Evolutionary conservation across 805 yeast species (phyloP), one percentile per base, ranked within the genome.

Genomic region (Kuraishia borneana): DNA sequence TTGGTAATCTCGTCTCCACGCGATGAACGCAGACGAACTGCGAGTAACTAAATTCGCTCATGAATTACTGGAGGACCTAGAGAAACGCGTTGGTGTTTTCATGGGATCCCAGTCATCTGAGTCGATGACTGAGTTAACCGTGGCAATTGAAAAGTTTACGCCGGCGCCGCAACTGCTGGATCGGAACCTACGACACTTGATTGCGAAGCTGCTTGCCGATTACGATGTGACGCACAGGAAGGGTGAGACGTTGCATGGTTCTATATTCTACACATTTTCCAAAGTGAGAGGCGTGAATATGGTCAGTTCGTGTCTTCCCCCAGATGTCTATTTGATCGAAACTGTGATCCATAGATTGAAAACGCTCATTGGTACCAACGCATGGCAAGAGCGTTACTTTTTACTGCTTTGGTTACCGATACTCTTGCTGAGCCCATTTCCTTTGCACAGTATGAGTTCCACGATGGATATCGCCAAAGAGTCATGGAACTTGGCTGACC

Each of bases 391-490:
- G 21, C 48, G 56, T 23, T 76, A 60, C 37, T 53, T 77, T 8
- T 47, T 75, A 28, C 53, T 85, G 6, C 58, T 81, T 3, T 88
- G 95, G 95, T 61, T 84, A 7, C 67, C 79, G 0, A 72, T 78
- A 7, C 56, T 87, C 17, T 67, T 76, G 0, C 56, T 82, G n/a
- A 72, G 77, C 0, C 96, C 97, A 0, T 87, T 88, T 47, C 65
- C 71, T 2, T 56, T 88, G 18, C 54, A 51, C 1, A 41, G 54
- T 0, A 52, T 78, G 12, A 32, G 36, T 8, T 17, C 26, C 6
- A 54, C 53, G 2, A 40, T 49, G 0, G 36, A 53, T 0, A 50
- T 69, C 5, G 45, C 68, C 4, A 41, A 45, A 1, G 35, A 49
- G 2, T 44, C 78, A 2, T 65, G 60, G 30, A 38, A 42, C 0